Conservation (phyloP, 306 rosid species). For the Mimosa pudica region DNA sequence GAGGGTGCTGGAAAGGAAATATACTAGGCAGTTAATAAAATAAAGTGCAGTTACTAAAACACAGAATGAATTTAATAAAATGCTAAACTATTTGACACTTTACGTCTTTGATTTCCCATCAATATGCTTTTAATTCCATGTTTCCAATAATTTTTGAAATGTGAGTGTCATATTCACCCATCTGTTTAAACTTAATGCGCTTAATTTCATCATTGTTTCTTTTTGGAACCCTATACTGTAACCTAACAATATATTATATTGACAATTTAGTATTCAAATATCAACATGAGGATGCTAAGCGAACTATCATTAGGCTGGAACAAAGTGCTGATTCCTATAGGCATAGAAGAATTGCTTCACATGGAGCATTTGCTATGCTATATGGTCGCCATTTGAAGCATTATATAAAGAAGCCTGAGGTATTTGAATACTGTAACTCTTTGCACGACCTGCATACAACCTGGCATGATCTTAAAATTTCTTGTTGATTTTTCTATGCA, state of each 20-base stretch:
- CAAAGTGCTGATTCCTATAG: conserved; percentile 71
- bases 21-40: not conserved
- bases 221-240: conserved; percentile 8
- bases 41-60: not conserved
- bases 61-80: not conserved
- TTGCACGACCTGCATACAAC: conserved; percentile 18
- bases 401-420: conserved; percentile 92
- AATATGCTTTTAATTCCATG: not conserved
- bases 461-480: conserved; percentile 9
- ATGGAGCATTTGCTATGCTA: conserved; percentile 85
- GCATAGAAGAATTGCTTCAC: conserved; percentile 83
- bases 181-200: conserved; percentile 2
- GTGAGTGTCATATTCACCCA: not conserved
- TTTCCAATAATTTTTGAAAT: not conserved
- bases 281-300: conserved; percentile 69
- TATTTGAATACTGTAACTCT: conserved; percentile 38
- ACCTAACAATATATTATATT: conserved; percentile 30
- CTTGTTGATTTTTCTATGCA: conserved; percentile 8
- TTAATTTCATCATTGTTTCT: conserved; percentile 4
- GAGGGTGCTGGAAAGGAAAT: no score
- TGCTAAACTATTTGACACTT: not conserved
- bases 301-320: conserved; percentile 77
- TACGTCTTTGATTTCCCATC: not conserved
- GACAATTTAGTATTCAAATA: conserved; percentile 63
- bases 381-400: conserved; percentile 72